Base-by-base conservation (phyloP, 2,329 filamentous ascomycete species). In the Penicillium decumbens region DNA sequence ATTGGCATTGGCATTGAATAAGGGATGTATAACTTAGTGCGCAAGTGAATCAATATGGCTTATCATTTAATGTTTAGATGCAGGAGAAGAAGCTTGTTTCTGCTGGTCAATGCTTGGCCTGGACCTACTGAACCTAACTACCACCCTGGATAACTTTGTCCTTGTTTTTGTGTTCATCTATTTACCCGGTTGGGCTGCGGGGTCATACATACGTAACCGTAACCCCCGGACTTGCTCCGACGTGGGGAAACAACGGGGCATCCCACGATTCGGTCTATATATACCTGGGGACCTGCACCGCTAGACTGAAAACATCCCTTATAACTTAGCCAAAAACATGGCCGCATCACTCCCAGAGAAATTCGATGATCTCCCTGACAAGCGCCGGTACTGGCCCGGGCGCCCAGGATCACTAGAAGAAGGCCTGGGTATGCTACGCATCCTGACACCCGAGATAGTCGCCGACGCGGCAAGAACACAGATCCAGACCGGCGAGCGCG, bases 371-470 rank as follows among this genome's bases (percentile, higher is more conserved):
- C 73, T 80, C 5, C 74, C 75, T 0, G 71, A 80, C 55, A 74
- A 73, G 45, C 73, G 69, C 32, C 72, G 71, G 23, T 76, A 77
- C 51, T 80, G 77, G 78, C 65, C 72, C 12, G 74, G 68, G 1
- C 45, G 64, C 3, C 67, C 77, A 0, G 72, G 71, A 2, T 76
- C 75, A 1, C 62, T 65, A 23, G 75, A 80, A 32, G 80, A 82
- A 61, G 80, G 79, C 10, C 67, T 81, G 2, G 80, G 80, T 24
- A 75, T 79, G 61, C 70, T 77, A 7, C 73, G 70, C 0, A 68
- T 79, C 2, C 71, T 83, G 12, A 82, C 80, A 0, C 75, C 78
- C 2, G 71, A 78, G 0, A 59, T 78, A 5, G 76, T 82, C 1
- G 75, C 76, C 8, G 68, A 71, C 12, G 73, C 77, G 0, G 80